These are phyloP conservation scores for Laburnicola sp. DNA, from an alignment of 2,329 filamentous ascomycete species.

Conservation along the genomic window DNA sequence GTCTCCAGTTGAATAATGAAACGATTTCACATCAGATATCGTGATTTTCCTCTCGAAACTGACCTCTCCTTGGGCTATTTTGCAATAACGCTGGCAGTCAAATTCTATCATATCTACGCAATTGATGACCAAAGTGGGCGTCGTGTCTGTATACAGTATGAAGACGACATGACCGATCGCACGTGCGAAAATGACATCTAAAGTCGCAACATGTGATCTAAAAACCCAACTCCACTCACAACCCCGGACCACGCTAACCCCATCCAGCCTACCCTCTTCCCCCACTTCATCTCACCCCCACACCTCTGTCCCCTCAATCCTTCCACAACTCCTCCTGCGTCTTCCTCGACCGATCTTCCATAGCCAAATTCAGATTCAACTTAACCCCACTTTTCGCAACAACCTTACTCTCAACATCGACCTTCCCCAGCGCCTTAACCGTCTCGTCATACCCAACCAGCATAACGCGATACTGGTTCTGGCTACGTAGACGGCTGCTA, in stretches of 20 bases:
- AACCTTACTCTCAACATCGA: constrained; percentile 20
- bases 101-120: too few species aligned
- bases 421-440: constrained; percentile 13
- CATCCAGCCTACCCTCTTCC: background rate
- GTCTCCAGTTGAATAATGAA: too few species aligned
- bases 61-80: too few species aligned
- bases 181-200: too few species aligned
- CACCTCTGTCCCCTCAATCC: constrained; percentile 4
- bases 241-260: background rate
- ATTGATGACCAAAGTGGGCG: too few species aligned
- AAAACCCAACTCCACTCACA: background rate
- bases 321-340: constrained; percentile 18
- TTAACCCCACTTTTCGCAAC: constrained; percentile 15
- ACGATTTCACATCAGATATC: too few species aligned
- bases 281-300: background rate
- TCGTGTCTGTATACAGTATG: too few species aligned
- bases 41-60: too few species aligned
- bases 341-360: constrained; percentile 20
- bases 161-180: too few species aligned
- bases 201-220: too few species aligned
- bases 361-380: constrained; percentile 14
- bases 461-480: constrained; percentile 16
- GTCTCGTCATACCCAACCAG: constrained; percentile 19
- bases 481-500: constrained; percentile 2
- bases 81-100: too few species aligned